phyloP scores from a whole-genome alignment of 1,139 yeast species.

The Pichia norvegensis region DNA sequence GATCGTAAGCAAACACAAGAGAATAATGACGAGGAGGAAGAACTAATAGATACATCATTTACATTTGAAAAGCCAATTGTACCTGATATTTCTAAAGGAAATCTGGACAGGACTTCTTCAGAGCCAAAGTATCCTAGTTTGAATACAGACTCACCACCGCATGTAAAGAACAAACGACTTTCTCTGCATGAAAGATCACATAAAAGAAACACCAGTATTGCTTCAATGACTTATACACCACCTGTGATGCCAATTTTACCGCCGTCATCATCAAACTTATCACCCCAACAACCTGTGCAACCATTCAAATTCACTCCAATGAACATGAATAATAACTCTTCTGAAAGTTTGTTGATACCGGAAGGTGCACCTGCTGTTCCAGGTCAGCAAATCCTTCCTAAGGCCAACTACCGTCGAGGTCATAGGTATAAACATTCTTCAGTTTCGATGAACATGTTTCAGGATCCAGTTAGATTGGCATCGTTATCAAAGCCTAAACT shows the following conservation, averaged over 20 bases:
- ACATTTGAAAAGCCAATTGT: neutral
- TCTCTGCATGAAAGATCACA: slow-evolving; percentile 12
- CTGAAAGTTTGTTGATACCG: slow-evolving; percentile 20
- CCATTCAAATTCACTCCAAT: slow-evolving; percentile 50
- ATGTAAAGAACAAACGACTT: slow-evolving; percentile 4
- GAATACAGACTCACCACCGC: neutral
- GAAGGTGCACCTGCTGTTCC: neutral
- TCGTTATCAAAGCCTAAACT: slow-evolving; percentile 62
- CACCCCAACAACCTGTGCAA: slow-evolving; percentile 38
- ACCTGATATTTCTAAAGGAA: neutral
- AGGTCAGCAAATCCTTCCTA: slow-evolving; percentile 27
- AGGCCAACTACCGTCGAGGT: slow-evolving; percentile 79
- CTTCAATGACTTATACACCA: slow-evolving; percentile 18
- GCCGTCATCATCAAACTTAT: slow-evolving; percentile 31
- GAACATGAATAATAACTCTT: slow-evolving; percentile 27
- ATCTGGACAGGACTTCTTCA: neutral
- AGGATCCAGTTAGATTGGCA: slow-evolving; percentile 51
- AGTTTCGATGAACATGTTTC: slow-evolving; percentile 93
- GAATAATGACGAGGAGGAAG: neutral
- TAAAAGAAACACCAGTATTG: slow-evolving; percentile 14
- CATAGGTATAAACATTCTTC: slow-evolving; percentile 94
- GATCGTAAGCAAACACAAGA: neutral
- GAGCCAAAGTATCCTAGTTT: neutral
- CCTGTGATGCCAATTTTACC: slow-evolving; percentile 28
- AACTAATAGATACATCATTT: neutral